phyloP scores from a whole-genome alignment of 805 yeast species.

The Diddensiella transvaalensis region DNA sequence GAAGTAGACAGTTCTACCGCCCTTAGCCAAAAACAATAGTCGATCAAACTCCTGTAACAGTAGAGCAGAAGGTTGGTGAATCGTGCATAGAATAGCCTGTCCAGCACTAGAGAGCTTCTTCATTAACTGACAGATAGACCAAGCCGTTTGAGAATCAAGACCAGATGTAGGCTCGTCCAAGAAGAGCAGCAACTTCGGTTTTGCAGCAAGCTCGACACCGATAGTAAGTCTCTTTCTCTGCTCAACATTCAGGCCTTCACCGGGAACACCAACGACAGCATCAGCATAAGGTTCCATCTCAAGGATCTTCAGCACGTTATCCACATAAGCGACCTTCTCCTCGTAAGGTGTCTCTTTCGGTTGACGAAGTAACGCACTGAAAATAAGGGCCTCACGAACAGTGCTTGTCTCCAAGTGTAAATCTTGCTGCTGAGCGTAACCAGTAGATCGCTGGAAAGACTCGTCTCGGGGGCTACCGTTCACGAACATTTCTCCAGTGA shows the following conservation, averaged over 20 bases:
- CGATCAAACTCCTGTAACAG: conserved; percentile 76
- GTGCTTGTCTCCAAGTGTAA: conserved; percentile 62
- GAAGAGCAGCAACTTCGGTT: conserved; percentile 56
- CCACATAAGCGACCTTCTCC: conserved; percentile 65
- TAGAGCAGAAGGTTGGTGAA: conserved; percentile 83
- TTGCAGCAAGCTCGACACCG: conserved; percentile 66
- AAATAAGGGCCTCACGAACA: conserved; percentile 67
- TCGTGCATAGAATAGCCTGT: conserved; percentile 67
- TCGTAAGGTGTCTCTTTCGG: conserved; percentile 46
- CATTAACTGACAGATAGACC: conserved; percentile 61
- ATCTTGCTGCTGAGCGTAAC: conserved; percentile 78
- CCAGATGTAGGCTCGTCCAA: conserved; percentile 71
- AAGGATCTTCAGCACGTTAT: conserved; percentile 56
- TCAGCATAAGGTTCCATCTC: conserved; percentile 65
- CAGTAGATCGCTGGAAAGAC: conserved; percentile 63
- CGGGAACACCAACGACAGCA: conserved; percentile 71
- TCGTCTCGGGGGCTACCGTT: conserved; percentile 59
- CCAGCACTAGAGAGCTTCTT: conserved; percentile 57
- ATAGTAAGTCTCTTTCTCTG: conserved; percentile 61
- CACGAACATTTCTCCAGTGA: conserved; percentile 63
- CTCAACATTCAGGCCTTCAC: conserved; percentile 64
- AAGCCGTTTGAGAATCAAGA: conserved; percentile 64
- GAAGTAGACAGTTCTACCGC: conserved; percentile 73
- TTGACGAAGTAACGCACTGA: conserved; percentile 67
- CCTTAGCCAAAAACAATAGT: conserved; percentile 61